Evolutionary conservation across 345 rosid genomes (phyloP).

Genomic region (Alliaria petiolata): DNA sequence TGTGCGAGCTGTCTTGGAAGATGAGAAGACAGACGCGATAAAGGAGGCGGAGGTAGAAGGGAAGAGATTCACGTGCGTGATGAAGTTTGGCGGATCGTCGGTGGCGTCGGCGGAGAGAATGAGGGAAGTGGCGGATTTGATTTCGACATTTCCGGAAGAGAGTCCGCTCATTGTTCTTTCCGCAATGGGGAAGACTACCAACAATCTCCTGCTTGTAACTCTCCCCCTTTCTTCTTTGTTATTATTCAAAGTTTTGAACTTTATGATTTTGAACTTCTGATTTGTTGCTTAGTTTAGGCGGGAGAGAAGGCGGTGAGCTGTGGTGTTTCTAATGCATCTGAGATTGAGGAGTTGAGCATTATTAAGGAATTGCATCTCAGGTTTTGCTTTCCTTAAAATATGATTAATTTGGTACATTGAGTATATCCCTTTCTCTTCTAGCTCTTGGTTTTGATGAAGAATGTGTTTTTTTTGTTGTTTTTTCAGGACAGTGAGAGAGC

Average conservation of each 20-base stretch:
- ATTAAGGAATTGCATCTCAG: constrained; percentile 71
- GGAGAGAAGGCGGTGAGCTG: constrained; percentile 95
- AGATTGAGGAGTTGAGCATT: constrained; percentile 67
- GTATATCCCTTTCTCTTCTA: not conserved
- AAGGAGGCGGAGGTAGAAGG: constrained; percentile 18
- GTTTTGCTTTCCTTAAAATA: constrained; percentile 29
- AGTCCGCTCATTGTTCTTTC: constrained; percentile 88
- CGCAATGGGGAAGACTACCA: constrained; percentile 97
- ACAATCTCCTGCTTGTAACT: constrained; percentile 83
- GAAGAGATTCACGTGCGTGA: constrained; percentile 65
- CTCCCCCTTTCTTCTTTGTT: not conserved
- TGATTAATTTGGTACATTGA: not conserved
- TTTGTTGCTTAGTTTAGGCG: constrained; percentile 49
- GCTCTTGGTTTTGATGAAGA: not conserved
- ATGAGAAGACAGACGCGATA: constrained; percentile 23
- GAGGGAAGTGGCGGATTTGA: constrained; percentile 82
- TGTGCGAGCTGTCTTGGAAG: constrained; percentile 27
- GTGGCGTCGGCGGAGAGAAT: constrained; percentile 82
- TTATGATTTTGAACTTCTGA: not conserved
- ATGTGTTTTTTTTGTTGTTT: not conserved
- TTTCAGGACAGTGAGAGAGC: constrained; percentile 79
- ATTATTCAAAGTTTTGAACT: not conserved
- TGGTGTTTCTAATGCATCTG: constrained; percentile 68
- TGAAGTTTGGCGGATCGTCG: constrained; percentile 99
- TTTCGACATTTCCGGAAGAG: constrained; percentile 69